Conservation (phyloP, 768 basidiomycete species). For the Cystobasidiopsis lactophilus region DNA sequence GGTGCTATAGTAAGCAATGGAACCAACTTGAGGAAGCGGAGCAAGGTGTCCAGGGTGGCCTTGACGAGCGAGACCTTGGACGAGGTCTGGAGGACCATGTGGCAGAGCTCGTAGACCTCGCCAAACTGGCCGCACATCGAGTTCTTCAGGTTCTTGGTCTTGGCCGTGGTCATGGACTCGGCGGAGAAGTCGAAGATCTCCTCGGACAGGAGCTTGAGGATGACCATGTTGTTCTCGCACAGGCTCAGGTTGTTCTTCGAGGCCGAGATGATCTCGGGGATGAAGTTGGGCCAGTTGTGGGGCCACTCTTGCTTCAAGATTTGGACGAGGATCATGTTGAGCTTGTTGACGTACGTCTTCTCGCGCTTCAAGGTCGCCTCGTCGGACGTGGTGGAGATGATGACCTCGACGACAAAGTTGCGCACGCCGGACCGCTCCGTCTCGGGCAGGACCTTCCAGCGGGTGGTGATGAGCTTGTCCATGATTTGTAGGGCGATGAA, state of each 20-base stretch:
- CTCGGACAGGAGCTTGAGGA: constrained; percentile 85
- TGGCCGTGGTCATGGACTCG: constrained; percentile 93
- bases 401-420: constrained; percentile 84
- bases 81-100: constrained; percentile 90
- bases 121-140: constrained; percentile 43
- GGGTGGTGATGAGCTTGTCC: constrained; percentile 77
- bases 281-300: constrained; percentile 91
- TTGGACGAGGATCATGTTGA: constrained; percentile 88
- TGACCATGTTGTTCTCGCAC: constrained; percentile 99
- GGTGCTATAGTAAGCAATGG: not conserved
- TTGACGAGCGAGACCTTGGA: constrained; percentile 84
- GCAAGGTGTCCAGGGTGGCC: constrained; percentile 77
- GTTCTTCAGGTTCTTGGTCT: constrained; percentile 91
- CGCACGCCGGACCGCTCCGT: constrained; percentile 86
- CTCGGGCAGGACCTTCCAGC: constrained; percentile 89
- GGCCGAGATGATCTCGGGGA: constrained; percentile 86
- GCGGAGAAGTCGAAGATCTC: constrained; percentile 98
- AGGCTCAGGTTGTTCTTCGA: constrained; percentile 87
- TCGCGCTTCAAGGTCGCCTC: constrained; percentile 70
- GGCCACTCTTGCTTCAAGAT: constrained; percentile 96
- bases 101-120: constrained; percentile 93
- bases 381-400: constrained; percentile 51
- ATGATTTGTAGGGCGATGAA: constrained; percentile 93
- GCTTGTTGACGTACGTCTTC: constrained; percentile 85
- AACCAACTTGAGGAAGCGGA: constrained; percentile 45